Conservation (phyloP, 179 eudicot genomes). For the Heliamphora pulchella region DNA sequence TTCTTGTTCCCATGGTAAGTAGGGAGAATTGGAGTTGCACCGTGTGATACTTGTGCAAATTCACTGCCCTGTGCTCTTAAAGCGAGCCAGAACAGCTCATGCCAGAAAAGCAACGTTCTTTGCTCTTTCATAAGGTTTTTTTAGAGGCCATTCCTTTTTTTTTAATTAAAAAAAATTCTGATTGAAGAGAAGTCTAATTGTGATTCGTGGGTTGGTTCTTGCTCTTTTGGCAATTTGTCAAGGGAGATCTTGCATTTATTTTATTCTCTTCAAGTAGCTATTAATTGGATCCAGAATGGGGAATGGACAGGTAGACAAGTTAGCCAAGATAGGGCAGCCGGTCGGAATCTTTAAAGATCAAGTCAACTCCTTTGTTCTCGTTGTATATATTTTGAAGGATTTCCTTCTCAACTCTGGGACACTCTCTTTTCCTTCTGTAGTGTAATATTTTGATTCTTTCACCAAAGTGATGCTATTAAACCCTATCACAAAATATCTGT, state of each 20-base stretch:
- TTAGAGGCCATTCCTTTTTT: neutral
- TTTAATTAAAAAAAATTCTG: no score
- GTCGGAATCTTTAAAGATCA: neutral
- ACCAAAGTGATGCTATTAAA: neutral
- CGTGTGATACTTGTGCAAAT: neutral
- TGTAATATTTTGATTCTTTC: neutral
- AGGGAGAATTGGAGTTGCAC: constrained; percentile 4
- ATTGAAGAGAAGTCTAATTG: neutral
- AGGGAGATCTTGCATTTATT: neutral
- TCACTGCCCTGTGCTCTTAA: neutral
- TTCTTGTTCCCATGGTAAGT: neutral
- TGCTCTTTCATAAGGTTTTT: neutral
- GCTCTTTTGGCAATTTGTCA: neutral
- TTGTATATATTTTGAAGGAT: neutral
- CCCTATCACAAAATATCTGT: neutral
- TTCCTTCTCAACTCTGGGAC: neutral
- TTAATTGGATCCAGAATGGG: neutral
- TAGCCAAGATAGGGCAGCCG: neutral
- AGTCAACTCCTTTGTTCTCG: neutral
- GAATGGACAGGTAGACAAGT: neutral
- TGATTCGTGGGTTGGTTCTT: neutral
- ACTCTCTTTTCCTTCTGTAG: neutral
- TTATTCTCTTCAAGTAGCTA: neutral
- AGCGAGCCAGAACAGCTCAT: neutral
- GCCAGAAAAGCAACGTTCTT: neutral